These are phyloP conservation scores for Sporobolus alterniflorus DNA, from an alignment of 202 grass and related monocot species.

Conservation along the genomic window DNA sequence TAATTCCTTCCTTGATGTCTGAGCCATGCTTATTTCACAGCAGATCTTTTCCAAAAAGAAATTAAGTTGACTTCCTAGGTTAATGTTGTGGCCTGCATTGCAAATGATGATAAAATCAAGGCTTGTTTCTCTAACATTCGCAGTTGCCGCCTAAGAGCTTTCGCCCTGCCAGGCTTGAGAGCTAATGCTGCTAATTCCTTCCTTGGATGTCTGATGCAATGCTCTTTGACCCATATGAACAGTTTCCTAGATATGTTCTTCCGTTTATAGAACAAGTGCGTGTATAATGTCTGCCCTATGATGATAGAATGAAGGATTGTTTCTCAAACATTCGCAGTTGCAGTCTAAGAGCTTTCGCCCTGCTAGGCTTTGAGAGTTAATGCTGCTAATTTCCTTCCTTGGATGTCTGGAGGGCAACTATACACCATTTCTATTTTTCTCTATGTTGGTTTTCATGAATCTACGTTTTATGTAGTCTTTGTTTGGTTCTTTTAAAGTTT, in stretches of 20 bases:
- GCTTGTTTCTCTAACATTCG: constrained; percentile 77
- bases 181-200: constrained; percentile 50
- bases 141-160: constrained; percentile 57
- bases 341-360: constrained; percentile 52
- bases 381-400: constrained; percentile 53
- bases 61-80: too few relatives aligned
- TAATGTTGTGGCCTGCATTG: too few relatives aligned
- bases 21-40: background rate
- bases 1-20: constrained; percentile 58
- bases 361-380: constrained; percentile 44
- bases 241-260: too few relatives aligned
- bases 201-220: constrained; percentile 50
- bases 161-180: constrained; percentile 52
- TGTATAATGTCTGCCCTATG: background rate
- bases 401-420: constrained; percentile 34
- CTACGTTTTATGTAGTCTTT: too few relatives aligned
- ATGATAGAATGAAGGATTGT: constrained; percentile 56
- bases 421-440: too few relatives aligned
- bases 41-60: too few relatives aligned
- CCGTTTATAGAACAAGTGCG: too few relatives aligned
- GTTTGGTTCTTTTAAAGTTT: too few relatives aligned
- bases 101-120: constrained; percentile 44
- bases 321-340: constrained; percentile 62
- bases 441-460: too few relatives aligned
- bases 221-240: too few relatives aligned